Evolutionary conservation across 495 filamentous ascomycete species (phyloP).

Genomic region (Paragyromitra xinjiangensis): DNA sequence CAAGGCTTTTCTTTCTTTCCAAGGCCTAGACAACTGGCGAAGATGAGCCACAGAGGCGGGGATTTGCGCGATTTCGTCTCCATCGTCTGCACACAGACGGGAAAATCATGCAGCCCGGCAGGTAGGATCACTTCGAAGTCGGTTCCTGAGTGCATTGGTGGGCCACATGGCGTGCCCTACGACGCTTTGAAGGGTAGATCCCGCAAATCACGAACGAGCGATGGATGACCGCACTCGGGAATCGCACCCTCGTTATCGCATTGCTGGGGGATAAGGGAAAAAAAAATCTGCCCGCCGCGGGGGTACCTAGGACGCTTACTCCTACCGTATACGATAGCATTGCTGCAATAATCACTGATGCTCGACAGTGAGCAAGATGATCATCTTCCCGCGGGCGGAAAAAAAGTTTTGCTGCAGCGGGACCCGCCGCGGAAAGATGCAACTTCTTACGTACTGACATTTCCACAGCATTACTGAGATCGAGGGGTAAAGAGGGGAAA

Average conservation of each 20-base stretch:
- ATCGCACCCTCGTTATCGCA: conserved; percentile 29
- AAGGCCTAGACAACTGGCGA: conserved; percentile 4
- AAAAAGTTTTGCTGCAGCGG: conserved; percentile 28
- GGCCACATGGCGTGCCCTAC: conserved; percentile 44
- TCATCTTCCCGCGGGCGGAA: conserved; percentile 18
- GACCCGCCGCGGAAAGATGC: conserved; percentile 14
- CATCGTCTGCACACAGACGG: conserved; percentile 14
- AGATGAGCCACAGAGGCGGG: conserved; percentile 1
- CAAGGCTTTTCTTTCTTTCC: neutral
- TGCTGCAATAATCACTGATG: neutral
- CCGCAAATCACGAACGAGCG: conserved; percentile 26
- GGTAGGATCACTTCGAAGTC: conserved; percentile 14
- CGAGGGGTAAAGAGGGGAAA: conserved; percentile 6
- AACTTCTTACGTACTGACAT: conserved; percentile 13
- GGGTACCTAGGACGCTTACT: conserved; percentile 17
- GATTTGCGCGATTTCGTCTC: conserved; percentile 47
- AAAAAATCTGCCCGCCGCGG: neutral
- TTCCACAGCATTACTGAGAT: conserved; percentile 1
- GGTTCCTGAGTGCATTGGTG: conserved; percentile 39
- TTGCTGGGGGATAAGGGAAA: conserved; percentile 16
- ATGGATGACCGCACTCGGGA: conserved; percentile 8
- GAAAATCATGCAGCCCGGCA: conserved; percentile 31
- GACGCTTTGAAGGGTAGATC: conserved; percentile 24
- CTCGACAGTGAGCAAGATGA: neutral
- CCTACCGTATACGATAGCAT: conserved; percentile 26